phyloP scores from a whole-genome alignment of 306 rosid genomes.

The Astragalus membranaceus region DNA sequence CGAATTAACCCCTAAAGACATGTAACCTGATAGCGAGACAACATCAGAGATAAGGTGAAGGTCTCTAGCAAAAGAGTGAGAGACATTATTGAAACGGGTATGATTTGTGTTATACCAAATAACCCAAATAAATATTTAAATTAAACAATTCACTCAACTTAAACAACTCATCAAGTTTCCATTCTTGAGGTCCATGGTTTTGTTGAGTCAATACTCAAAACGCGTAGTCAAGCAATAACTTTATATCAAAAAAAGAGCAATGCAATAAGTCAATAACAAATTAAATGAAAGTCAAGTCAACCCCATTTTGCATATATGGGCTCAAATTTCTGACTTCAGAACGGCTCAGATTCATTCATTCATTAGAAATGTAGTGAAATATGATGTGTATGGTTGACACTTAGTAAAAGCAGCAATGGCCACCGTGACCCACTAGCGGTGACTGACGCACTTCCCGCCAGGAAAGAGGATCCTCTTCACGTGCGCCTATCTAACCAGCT shows the following conservation, averaged over 20 bases:
- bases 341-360: background rate
- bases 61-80: no score
- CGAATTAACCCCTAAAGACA: no score
- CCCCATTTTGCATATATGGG: background rate
- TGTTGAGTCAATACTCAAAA: background rate
- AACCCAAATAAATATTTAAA: no score
- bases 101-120: no score
- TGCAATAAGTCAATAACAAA: background rate
- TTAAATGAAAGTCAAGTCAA: slow-evolving; percentile 18
- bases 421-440: slow-evolving; percentile 20
- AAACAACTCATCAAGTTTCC: no score
- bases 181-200: background rate
- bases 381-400: background rate
- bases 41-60: no score
- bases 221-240: no score
- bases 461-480: slow-evolving; percentile 29
- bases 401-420: slow-evolving; percentile 15
- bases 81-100: no score
- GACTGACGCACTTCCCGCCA: slow-evolving; percentile 43
- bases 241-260: no score
- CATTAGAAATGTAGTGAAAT: background rate
- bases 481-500: background rate
- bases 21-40: no score
- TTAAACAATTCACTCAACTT: no score
- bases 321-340: background rate